phyloP scores from a whole-genome alignment of 257 asterid genomes.

The Nemophila menziesii region DNA sequence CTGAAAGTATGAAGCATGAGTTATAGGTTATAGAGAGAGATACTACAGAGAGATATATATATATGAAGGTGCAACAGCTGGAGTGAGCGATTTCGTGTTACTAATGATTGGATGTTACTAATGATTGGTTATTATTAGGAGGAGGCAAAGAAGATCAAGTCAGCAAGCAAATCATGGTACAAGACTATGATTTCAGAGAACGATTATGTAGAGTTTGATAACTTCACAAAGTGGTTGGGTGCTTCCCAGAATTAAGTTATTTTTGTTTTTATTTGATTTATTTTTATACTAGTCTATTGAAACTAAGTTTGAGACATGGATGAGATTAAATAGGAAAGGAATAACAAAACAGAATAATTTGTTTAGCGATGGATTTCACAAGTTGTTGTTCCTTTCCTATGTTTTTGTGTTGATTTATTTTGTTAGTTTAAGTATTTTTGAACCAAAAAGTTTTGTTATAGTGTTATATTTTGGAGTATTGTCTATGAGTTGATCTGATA shows the following conservation, averaged over 20 bases:
- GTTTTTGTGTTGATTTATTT: conserved; percentile 9
- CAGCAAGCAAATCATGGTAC: conserved; percentile 66
- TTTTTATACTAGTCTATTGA: conserved; percentile 3
- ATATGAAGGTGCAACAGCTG: too few relatives aligned
- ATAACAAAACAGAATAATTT: too few relatives aligned
- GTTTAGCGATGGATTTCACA: background rate
- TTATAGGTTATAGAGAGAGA: too few relatives aligned
- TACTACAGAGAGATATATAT: too few relatives aligned
- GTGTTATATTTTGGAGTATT: conserved; percentile 8
- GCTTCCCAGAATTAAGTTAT: conserved; percentile 35
- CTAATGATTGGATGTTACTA: too few relatives aligned
- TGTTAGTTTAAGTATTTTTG: conserved; percentile 12
- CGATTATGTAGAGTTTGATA: conserved; percentile 69
- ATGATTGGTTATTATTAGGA: conserved; percentile 31
- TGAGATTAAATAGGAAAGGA: conserved; percentile 10
- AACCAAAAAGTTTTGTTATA: conserved; percentile 9
- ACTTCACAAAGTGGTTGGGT: conserved; percentile 86
- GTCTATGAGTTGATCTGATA: background rate
- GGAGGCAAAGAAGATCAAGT: conserved; percentile 54
- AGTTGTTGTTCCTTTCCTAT: background rate
- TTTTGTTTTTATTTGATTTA: conserved; percentile 14
- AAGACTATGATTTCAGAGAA: conserved; percentile 77
- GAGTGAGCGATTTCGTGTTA: too few relatives aligned
- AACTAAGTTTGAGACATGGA: conserved; percentile 7
- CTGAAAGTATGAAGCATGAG: too few relatives aligned